A percentile compares a stretch with the other conserved stretches of the same genome.
Evolutionary conservation across 495 filamentous ascomycete species (phyloP).

Genomic region (Tuber borchii): DNA sequence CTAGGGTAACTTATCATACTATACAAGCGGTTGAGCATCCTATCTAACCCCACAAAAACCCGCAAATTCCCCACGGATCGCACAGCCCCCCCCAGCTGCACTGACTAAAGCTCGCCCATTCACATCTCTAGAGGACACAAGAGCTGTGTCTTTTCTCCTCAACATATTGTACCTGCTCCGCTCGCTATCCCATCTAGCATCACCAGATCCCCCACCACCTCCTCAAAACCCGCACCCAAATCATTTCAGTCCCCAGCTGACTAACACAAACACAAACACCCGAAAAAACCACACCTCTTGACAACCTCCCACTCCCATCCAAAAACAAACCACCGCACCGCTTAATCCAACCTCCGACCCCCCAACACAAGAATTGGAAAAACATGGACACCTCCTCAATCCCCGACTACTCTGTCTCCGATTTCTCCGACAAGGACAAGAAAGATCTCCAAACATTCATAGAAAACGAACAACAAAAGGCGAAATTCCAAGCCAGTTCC

Average conservation of each 20-base stretch:
- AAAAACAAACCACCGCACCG: not conserved
- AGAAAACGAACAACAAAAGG: conserved; percentile 71
- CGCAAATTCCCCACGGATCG: not conserved
- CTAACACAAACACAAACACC: not conserved
- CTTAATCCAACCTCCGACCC: not conserved
- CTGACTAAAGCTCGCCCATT: no score
- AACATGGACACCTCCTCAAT: conserved; percentile 33
- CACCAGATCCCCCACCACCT: no score
- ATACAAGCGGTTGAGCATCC: not conserved
- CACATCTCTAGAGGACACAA: conserved; percentile 28
- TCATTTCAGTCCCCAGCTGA: not conserved
- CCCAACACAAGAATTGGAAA: not conserved
- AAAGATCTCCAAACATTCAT: conserved; percentile 78
- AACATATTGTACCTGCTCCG: no score
- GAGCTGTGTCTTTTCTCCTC: conserved; percentile 6
- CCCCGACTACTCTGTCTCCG: conserved; percentile 61
- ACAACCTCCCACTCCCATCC: not conserved
- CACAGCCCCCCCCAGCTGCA: not conserved
- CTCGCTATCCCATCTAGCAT: no score
- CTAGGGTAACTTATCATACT: not conserved
- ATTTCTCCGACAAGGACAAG: conserved; percentile 75
- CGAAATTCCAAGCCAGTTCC: conserved; percentile 67
- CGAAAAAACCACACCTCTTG: not conserved
- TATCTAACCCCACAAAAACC: not conserved
- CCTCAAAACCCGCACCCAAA: not conserved